phyloP scores from a whole-genome alignment of 1,284 basidiomycete species.

The Puccinia horiana region DNA sequence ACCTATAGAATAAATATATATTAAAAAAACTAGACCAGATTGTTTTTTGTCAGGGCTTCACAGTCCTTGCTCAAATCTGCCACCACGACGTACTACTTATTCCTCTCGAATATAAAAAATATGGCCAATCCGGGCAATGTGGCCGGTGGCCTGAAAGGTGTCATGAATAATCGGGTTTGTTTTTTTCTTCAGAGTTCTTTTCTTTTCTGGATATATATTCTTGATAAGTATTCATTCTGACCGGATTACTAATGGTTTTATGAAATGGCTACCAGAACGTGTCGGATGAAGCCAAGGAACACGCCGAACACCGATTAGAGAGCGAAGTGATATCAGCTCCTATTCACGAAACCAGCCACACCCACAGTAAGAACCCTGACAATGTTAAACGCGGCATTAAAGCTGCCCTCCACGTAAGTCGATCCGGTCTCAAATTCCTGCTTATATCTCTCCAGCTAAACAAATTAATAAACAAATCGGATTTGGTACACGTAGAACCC shows the following conservation, averaged over 20 bases:
- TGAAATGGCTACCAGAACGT: conserved; percentile 37
- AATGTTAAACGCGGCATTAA: conserved; percentile 34
- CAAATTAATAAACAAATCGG: background rate
- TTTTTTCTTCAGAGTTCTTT: too few relatives aligned
- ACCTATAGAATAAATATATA: background rate
- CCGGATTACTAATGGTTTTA: background rate
- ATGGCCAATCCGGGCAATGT: conserved; percentile 38
- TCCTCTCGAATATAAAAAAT: conserved; percentile 35
- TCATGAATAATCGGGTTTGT: conserved; percentile 39
- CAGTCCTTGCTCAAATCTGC: background rate
- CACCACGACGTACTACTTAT: conserved; percentile 46
- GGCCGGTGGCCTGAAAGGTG: conserved; percentile 46
- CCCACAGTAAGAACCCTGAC: conserved; percentile 19
- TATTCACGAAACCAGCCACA: background rate
- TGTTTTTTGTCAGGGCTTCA: background rate
- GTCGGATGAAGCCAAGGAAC: conserved; percentile 38
- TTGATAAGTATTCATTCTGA: too few relatives aligned
- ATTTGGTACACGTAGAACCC: conserved; percentile 24
- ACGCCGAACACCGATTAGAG: conserved; percentile 32
- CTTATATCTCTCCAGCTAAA: background rate
- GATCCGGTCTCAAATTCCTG: background rate
- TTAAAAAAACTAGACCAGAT: background rate
- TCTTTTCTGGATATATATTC: too few relatives aligned
- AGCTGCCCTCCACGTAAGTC: conserved; percentile 36
- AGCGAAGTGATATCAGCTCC: conserved; percentile 2